Percentiles rank a stretch among this genome's conserved stretches.
Conservation (phyloP, 371 early-diverging fungal genomes). For the Vairimorpha apis region DNA sequence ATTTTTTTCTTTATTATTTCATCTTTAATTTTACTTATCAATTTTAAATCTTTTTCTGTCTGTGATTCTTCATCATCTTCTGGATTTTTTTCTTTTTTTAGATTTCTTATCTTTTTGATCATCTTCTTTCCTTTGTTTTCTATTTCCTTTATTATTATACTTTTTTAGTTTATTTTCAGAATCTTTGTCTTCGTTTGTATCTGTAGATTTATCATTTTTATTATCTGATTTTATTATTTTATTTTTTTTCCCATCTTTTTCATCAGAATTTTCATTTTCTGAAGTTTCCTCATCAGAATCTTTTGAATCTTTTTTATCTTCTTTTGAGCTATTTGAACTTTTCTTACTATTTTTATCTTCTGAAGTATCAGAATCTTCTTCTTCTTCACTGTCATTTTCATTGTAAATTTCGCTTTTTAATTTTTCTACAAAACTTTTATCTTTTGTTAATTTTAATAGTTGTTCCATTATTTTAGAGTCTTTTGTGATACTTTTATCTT, state of each 20-base stretch:
- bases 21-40: neutral
- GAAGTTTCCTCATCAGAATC: neutral
- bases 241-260: conserved; percentile 8
- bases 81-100: neutral
- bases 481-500: neutral
- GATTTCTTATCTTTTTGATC: neutral
- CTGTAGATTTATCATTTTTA: neutral
- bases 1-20: neutral
- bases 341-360: too few species aligned
- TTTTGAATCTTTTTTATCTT: neutral
- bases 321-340: too few species aligned
- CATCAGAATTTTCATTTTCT: neutral
- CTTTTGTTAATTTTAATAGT: neutral
- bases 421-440: neutral
- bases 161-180: neutral
- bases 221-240: neutral
- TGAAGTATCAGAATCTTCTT: neutral
- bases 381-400: neutral
- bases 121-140: neutral
- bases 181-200: neutral
- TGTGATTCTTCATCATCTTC: neutral
- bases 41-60: neutral
- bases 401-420: neutral
- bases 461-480: neutral
- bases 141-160: neutral